Evolutionary conservation across 805 yeast species (phyloP).

Genomic region (Saturnispora kantuleensis): DNA sequence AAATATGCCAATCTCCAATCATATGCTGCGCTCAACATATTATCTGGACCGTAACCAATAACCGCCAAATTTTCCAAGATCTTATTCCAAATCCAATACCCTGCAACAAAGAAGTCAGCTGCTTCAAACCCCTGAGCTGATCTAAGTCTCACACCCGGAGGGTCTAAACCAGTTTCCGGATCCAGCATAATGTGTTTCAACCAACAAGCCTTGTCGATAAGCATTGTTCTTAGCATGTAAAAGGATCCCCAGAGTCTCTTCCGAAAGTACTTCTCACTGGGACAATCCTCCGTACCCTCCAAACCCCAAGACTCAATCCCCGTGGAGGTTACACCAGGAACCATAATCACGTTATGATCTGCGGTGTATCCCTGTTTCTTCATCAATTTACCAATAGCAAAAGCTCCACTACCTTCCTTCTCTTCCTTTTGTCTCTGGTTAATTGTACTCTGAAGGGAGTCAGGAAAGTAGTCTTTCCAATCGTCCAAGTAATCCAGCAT

Average conservation of each 20-base stretch:
- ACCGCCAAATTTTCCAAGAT: constrained; percentile 90
- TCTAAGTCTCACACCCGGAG: constrained; percentile 66
- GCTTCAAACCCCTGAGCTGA: constrained; percentile 97
- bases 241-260: constrained; percentile 95
- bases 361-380: constrained; percentile 38
- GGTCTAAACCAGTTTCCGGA: constrained; percentile 87
- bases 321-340: constrained; percentile 94
- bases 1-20: constrained; percentile 93
- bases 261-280: constrained; percentile 74
- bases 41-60: constrained; percentile 86
- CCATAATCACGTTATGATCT: constrained; percentile 76
- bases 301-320: constrained; percentile 93
- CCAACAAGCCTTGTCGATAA: constrained; percentile 90
- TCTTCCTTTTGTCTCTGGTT: constrained; percentile 42
- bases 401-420: constrained; percentile 60
- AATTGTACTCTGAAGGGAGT: constrained; percentile 48
- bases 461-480: constrained; percentile 69
- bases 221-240: constrained; percentile 88
- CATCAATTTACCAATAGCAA: constrained; percentile 75
- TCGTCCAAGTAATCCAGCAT: constrained; percentile 53
- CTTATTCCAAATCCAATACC: constrained; percentile 98
- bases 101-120: constrained; percentile 92
- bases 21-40: constrained; percentile 84
- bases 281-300: constrained; percentile 67
- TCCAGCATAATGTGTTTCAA: constrained; percentile 83